Base-by-base conservation (phyloP, 129 eudicot genomes). In the Lactuca saligna region DNA sequence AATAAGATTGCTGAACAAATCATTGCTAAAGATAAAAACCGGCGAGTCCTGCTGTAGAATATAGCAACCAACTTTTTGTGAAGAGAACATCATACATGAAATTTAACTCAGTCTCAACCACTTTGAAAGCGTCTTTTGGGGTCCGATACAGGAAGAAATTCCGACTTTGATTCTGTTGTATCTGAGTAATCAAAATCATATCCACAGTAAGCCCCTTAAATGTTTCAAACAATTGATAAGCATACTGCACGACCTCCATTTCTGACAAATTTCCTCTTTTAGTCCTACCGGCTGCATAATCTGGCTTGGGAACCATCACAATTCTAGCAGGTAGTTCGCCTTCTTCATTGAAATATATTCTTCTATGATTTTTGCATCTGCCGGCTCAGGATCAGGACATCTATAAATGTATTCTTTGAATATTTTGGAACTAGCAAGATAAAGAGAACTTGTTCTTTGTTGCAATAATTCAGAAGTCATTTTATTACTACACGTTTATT, bases 121-220 rank as follows among this genome's bases (percentile, higher is more conserved):
- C 84, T 31, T 55, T 50, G 56, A 84, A 82, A 9, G 95, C 90
- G 11, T 88, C 88, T 51, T 53, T 4, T 3, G 85, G 66, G 1
- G 61, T 75, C 53, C 79, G 67, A 8, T 64, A 60, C 6, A 85
- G 72, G 72, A 88, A 82, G 62, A 85, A 88, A 25, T 69, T 75
- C 11, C 88, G 77, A 58, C 91, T 85, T 16, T 63, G 58, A 32
- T 78, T 73, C 0, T 84, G 86, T 9, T 82, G 84, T 8, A 62
- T 72, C 44, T 74, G 63, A 69, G 80, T 69, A 35, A 20, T 20
- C 25, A 85, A 67, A n/a, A 79, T 69, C 72, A 71, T 79, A 51
- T 85, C 88, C 17, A 83, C 96, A 44, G 78, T 51, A 14, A 85
- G 81, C 16, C 88, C 87, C 73, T 72, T 85, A 70, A 80, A 88